These are phyloP conservation scores for Saccharum officinarum DNA, from an alignment of 176 grass and related monocot species.

Conservation along the genomic window DNA sequence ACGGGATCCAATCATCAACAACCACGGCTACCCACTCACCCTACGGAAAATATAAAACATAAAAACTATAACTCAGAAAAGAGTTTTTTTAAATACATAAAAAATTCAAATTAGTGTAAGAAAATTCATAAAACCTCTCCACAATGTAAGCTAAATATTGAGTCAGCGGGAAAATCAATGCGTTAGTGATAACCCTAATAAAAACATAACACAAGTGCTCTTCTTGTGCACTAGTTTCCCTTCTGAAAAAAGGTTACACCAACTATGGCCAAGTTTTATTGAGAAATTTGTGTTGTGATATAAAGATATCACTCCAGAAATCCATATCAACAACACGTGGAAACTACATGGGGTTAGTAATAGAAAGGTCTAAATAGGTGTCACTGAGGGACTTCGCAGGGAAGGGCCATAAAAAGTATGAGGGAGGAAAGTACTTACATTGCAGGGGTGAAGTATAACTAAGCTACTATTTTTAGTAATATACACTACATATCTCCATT, in stretches of 20 bases:
- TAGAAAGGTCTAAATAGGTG: slow-evolving; percentile 7
- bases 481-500: not conserved
- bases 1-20: slow-evolving; percentile 98
- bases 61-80: slow-evolving; percentile 8
- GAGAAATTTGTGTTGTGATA: not conserved
- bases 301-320: not conserved
- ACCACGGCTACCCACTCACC: slow-evolving; percentile 99
- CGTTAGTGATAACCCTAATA: not conserved
- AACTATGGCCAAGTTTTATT: not conserved
- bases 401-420: not conserved
- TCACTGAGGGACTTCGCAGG: not conserved
- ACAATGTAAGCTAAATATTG: not conserved
- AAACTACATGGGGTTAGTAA: not conserved
- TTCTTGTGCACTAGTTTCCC: not conserved
- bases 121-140: slow-evolving; percentile 8
- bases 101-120: slow-evolving; percentile 10
- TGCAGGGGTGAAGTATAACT: not conserved
- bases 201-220: slow-evolving; percentile 11
- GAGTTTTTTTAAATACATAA: not conserved
- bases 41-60: slow-evolving; percentile 44
- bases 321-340: not conserved
- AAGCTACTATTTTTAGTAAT: not conserved
- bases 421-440: not conserved
- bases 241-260: not conserved
- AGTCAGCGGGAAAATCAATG: slow-evolving; percentile 16